Base-by-base conservation (phyloP, 176 grass and related monocot genomes). In the Raddia guianensis region DNA sequence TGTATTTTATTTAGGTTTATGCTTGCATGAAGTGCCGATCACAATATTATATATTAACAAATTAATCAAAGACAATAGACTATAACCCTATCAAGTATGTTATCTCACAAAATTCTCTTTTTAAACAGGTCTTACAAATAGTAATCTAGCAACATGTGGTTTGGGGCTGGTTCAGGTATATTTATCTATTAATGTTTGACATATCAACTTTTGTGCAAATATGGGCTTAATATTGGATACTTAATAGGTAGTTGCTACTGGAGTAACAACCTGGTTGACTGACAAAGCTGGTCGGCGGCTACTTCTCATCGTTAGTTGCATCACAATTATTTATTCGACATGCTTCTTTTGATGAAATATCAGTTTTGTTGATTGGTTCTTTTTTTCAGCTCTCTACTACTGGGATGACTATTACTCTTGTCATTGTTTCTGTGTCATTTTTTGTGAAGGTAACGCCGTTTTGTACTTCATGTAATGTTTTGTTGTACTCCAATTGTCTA, bases 251-350 rank as follows among this genome's bases (percentile, higher is more conserved):
- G 46, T 99, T 82, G 96, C 87, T 75, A 95, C 96, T 82, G 89
- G 90, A 80, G 34, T 99, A 35, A 95, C 96, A 58, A 99, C 96
- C 62, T 99, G 90, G 92, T 86, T 99, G 77, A 88, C 88, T 76
- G 96, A 99, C 75, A 95, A 81, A 99, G 93, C 96, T 85, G 96
- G 96, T 49, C 86, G 96, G 85, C 78, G 96, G 83, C 59, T 95
- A 82, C 92, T 99, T 85, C 96, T 99, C 85, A 95, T 98, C 89
- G 96, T 98, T 84, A 95, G 88, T 83, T 79, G 8, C 85, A 86
- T 80, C n/a, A 62, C 43, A 71, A 52, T 40, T 55, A 5, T 63
- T 61, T 80, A 44, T 62, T 68, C 12, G 10, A 16, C 43, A 66
- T 54, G 13, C 20, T 73, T 37, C 19, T 81, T 47, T 65, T 8